Conservation (phyloP, 2,329 filamentous ascomycete genomes). For the Fusarium dimerum region DNA sequence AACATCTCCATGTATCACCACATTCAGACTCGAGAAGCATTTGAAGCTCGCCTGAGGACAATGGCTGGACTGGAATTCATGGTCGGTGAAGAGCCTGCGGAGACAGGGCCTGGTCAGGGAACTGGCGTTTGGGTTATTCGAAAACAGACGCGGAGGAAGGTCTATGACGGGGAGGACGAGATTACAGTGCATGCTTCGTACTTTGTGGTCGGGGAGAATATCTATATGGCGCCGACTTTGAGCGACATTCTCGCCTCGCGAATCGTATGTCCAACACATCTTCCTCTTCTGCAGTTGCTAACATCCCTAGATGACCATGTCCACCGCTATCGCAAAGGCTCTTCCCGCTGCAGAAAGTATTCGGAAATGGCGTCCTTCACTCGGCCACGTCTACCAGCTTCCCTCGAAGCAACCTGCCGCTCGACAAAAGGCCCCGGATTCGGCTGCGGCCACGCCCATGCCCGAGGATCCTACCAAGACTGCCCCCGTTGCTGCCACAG, state of each 20-base stretch:
- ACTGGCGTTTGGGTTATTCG: slow-evolving; percentile 71
- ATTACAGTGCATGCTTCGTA: slow-evolving; percentile 61
- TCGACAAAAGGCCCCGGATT: slow-evolving; percentile 37
- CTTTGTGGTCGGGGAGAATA: slow-evolving; percentile 65
- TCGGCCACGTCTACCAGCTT: slow-evolving; percentile 53
- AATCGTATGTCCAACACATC: slow-evolving; percentile 47
- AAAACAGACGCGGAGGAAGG: slow-evolving; percentile 65
- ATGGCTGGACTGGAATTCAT: slow-evolving; percentile 70
- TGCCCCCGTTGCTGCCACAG: slow-evolving; percentile 16
- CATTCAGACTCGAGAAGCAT: slow-evolving; percentile 61
- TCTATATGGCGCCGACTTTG: slow-evolving; percentile 66
- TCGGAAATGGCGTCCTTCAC: slow-evolving; percentile 56
- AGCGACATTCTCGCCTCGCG: slow-evolving; percentile 60
- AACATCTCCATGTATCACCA: slow-evolving; percentile 59
- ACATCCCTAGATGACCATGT: slow-evolving; percentile 51
- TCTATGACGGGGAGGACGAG: slow-evolving; percentile 56
- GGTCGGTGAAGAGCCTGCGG: slow-evolving; percentile 64
- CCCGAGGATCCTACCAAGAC: slow-evolving; percentile 40
- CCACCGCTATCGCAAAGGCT: slow-evolving; percentile 54
- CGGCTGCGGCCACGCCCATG: slow-evolving; percentile 50
- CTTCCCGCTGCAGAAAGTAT: slow-evolving; percentile 52
- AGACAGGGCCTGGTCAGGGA: slow-evolving; percentile 63
- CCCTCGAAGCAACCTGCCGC: slow-evolving; percentile 32
- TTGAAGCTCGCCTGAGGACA: slow-evolving; percentile 61
- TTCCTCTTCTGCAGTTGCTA: slow-evolving; percentile 1